Conservation (phyloP, 768 basidiomycete species). For the Exidia glandulosa region DNA sequence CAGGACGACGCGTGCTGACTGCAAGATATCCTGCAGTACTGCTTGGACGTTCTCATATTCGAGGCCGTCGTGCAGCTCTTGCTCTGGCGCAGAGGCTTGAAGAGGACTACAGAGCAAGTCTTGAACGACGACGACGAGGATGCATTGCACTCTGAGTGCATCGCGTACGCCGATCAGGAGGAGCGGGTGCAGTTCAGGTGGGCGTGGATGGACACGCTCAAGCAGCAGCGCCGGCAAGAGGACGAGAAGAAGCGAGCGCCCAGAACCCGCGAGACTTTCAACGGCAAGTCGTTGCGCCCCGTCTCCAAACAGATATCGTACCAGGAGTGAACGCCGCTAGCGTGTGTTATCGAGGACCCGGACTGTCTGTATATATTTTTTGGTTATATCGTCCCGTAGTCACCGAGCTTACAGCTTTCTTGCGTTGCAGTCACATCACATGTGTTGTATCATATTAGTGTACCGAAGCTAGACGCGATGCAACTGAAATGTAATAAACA, state of each 20-base stretch:
- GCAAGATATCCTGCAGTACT: neutral
- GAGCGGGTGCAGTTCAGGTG: neutral
- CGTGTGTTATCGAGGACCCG: neutral
- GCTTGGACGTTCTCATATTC: neutral
- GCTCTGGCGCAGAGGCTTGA: neutral
- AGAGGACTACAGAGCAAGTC: neutral
- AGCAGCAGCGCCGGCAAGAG: neutral
- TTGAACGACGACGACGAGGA: neutral
- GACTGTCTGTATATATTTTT: too few species aligned
- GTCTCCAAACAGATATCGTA: conserved; percentile 11
- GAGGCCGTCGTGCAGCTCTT: conserved; percentile 1
- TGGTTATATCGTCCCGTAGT: neutral
- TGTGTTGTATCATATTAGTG: too few species aligned
- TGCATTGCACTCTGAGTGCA: neutral
- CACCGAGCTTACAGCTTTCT: too few species aligned
- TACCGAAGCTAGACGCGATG: too few species aligned
- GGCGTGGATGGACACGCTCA: neutral
- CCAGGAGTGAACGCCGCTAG: neutral
- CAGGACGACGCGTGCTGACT: neutral
- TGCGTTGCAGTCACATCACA: too few species aligned
- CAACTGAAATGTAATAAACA: too few species aligned
- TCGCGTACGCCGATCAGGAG: neutral
- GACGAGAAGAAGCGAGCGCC: neutral
- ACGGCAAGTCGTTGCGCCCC: conserved; percentile 57
- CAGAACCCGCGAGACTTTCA: conserved; percentile 34